Conservation (phyloP, 2,329 filamentous ascomycete genomes). For the Knufia petricola region DNA sequence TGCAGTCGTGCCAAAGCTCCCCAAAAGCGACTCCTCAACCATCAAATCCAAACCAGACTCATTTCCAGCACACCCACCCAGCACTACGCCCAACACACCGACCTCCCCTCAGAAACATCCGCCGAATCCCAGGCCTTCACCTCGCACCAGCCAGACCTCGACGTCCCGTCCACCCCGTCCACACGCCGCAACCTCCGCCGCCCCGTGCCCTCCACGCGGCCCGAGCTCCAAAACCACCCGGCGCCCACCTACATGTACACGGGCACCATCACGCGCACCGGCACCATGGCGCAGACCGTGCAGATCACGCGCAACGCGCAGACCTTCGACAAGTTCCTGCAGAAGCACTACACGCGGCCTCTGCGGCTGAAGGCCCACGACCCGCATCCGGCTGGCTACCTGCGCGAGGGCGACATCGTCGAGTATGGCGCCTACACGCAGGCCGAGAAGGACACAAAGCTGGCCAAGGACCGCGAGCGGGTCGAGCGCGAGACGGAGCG, state of each 20-base stretch:
- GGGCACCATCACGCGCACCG: slow-evolving; percentile 8
- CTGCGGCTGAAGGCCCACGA: slow-evolving; percentile 20
- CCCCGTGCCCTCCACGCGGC: not conserved
- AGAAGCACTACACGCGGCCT: slow-evolving; percentile 17
- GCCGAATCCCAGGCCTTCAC: slow-evolving; percentile 6
- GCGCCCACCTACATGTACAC: slow-evolving; percentile 8
- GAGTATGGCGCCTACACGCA: slow-evolving; percentile 15
- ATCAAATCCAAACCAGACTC: slow-evolving; percentile 4
- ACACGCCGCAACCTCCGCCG: not conserved
- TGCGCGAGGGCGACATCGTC: slow-evolving; percentile 21
- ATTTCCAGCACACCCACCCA: slow-evolving; percentile 4
- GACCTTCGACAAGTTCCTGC: slow-evolving; percentile 16
- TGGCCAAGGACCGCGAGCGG: not conserved
- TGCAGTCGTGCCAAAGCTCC: not conserved
- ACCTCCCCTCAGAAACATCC: not conserved
- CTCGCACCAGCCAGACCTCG: not conserved
- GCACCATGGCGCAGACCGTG: slow-evolving; percentile 7
- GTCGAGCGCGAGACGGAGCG: not conserved
- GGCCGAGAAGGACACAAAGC: slow-evolving; percentile 9
- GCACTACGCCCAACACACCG: not conserved
- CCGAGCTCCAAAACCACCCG: not conserved
- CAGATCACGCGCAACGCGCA: slow-evolving; percentile 10
- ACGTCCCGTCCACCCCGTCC: not conserved
- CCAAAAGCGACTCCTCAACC: not conserved
- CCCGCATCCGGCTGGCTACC: slow-evolving; percentile 11